Conservation (phyloP, 23 red algal species). For the Gracilaria domingensis region DNA sequence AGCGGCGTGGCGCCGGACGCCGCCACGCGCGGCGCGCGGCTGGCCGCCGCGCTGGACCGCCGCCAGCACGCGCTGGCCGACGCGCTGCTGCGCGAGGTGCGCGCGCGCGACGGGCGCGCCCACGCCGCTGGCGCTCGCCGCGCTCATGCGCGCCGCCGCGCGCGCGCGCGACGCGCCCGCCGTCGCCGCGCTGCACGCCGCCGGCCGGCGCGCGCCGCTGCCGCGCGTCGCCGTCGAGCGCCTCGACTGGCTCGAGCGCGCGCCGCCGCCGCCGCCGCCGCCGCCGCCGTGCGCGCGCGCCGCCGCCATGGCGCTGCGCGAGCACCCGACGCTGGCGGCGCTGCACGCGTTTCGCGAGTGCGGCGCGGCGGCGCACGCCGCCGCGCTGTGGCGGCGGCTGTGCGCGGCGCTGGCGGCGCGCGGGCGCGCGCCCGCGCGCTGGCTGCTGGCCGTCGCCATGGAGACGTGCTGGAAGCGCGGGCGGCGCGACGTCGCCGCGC, state of each 20-base stretch:
- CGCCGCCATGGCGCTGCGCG: not conserved
- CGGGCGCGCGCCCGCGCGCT: no score
- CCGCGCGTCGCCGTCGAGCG: no score
- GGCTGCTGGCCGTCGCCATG: no score
- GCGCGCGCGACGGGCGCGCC: not conserved
- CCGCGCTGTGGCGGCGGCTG: not conserved
- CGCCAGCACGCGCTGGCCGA: not conserved
- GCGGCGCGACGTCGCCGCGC: no score
- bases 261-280: not conserved
- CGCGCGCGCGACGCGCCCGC: not conserved
- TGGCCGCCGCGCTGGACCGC: conserved; percentile 12
- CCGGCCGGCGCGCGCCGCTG: no score
- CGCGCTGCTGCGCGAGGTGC: not conserved
- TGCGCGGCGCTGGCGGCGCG: not conserved
- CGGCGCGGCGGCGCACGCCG: conserved; percentile 1
- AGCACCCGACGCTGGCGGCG: conserved; percentile 12
- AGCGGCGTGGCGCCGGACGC: conserved; percentile 2
- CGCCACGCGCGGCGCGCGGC: conserved; percentile 9
- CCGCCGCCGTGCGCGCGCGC: not conserved
- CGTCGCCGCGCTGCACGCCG: not conserved
- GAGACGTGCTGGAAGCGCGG: no score
- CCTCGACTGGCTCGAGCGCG: no score
- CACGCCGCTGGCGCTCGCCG: conserved; percentile 4
- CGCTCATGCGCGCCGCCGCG: conserved; percentile 25
- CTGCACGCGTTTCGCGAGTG: conserved; percentile 29